Percentiles rank a stretch among this genome's conserved stretches.
These are phyloP conservation scores for Eucalyptus sideroxylon DNA, from an alignment of 345 rosid species.

Conservation along the genomic window DNA sequence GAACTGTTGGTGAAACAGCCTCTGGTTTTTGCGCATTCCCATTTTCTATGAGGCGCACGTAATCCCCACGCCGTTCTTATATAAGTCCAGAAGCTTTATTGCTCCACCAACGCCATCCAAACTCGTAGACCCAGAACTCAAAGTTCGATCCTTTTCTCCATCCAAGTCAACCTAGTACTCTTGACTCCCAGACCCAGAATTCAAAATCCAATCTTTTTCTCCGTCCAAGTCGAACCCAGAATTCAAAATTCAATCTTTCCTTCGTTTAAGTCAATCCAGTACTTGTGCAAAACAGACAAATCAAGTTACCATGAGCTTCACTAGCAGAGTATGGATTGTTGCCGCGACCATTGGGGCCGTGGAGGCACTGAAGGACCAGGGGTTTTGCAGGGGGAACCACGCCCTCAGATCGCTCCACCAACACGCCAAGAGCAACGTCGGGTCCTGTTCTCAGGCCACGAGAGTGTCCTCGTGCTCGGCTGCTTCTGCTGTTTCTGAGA, in stretches of 20 bases:
- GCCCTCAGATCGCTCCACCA: neutral
- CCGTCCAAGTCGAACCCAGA: neutral
- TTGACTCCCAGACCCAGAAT: neutral
- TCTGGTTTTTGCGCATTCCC: neutral
- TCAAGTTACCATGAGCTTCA: neutral
- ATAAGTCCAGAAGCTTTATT: neutral
- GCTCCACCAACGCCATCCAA: neutral
- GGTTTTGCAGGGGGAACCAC: conserved; percentile 12
- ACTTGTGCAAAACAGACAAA: neutral
- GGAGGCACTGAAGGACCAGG: conserved; percentile 13
- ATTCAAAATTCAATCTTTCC: neutral
- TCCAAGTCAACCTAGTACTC: neutral
- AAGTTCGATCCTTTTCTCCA: neutral
- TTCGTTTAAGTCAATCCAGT: neutral
- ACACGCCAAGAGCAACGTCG: conserved; percentile 4
- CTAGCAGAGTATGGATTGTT: neutral
- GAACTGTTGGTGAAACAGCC: neutral
- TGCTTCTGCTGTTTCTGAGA: conserved; percentile 14
- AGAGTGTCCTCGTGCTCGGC: neutral
- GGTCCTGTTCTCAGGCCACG: conserved; percentile 28
- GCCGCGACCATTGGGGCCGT: conserved; percentile 8
- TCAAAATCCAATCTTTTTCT: neutral
- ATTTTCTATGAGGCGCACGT: neutral
- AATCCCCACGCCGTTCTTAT: neutral
- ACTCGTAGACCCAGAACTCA: neutral